phyloP scores from a whole-genome alignment of 495 filamentous ascomycete genomes.

The Cudoniella acicularis region DNA sequence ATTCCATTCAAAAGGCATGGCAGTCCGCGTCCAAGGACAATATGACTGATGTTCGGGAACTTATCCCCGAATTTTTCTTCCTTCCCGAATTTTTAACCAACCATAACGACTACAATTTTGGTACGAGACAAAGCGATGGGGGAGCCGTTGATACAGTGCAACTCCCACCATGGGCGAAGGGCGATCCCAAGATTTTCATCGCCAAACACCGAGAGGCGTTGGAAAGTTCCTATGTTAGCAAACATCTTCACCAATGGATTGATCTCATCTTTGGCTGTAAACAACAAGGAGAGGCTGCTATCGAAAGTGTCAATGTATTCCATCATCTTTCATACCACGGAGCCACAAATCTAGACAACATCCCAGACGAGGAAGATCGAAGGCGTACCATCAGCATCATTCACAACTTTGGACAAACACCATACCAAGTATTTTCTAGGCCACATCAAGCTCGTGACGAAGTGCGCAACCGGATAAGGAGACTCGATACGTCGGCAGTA shows the following conservation, averaged over 20 bases:
- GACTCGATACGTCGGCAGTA: slow-evolving; percentile 75
- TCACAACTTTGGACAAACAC: slow-evolving; percentile 97
- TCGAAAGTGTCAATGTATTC: slow-evolving; percentile 93
- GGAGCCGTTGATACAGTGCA: slow-evolving; percentile 78
- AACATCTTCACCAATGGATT: slow-evolving; percentile 90
- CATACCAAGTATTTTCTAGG: slow-evolving; percentile 85
- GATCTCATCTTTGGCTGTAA: slow-evolving; percentile 94
- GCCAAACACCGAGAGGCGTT: slow-evolving; percentile 90
- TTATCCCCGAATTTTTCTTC: slow-evolving; percentile 96
- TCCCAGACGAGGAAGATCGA: slow-evolving; percentile 77
- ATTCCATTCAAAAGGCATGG: slow-evolving; percentile 90
- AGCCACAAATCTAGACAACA: slow-evolving; percentile 86
- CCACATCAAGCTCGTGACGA: slow-evolving; percentile 73
- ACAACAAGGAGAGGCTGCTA: slow-evolving; percentile 87
- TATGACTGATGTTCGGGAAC: slow-evolving; percentile 88
- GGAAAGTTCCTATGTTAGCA: slow-evolving; percentile 90
- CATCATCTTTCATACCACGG: slow-evolving; percentile 93
- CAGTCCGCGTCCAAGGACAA: slow-evolving; percentile 83
- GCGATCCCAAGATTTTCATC: slow-evolving; percentile 93
- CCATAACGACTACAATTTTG: slow-evolving; percentile 91
- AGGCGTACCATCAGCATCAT: slow-evolving; percentile 89
- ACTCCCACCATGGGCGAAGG: slow-evolving; percentile 94
- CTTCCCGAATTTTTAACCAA: slow-evolving; percentile 91
- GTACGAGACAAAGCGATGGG: slow-evolving; percentile 71
- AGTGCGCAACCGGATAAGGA: slow-evolving; percentile 51